A percentile compares a stretch with the other conserved stretches of the same genome.
These are phyloP conservation scores for Discostella stelligeroides DNA, from an alignment of 108 stramenopile species.

Conservation along the genomic window DNA sequence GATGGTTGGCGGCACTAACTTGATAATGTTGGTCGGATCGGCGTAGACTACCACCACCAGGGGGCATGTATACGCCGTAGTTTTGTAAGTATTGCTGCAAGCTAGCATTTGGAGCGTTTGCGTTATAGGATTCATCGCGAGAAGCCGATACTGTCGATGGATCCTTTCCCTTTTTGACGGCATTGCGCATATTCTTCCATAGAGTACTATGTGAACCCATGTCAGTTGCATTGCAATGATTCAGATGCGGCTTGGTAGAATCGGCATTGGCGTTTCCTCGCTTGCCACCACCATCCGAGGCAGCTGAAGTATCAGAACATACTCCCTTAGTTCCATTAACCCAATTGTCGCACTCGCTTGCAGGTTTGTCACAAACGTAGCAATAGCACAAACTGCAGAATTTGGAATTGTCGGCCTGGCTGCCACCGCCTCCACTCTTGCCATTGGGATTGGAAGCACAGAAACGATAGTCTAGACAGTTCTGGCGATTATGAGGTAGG, in stretches of 20 bases:
- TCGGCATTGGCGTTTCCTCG: background rate
- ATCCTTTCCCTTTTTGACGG: constrained; percentile 27
- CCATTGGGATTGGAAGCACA: background rate
- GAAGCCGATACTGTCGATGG: background rate
- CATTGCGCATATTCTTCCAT: constrained; percentile 30
- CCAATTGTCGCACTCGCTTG: constrained; percentile 29
- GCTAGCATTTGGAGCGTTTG: background rate
- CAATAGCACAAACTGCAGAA: constrained; percentile 40
- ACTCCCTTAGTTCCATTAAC: constrained; percentile 10
- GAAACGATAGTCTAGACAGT: constrained; percentile 31
- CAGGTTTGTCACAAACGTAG: constrained; percentile 38
- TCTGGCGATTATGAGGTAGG: constrained; percentile 38
- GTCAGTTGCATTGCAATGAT: constrained; percentile 41
- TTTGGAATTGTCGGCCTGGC: constrained; percentile 18
- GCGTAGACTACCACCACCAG: background rate
- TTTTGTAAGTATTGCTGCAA: background rate
- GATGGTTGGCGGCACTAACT: background rate
- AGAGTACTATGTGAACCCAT: constrained; percentile 4
- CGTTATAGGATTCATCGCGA: background rate
- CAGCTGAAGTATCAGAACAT: background rate
- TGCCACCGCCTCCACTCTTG: too few relatives aligned
- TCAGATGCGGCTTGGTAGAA: constrained; percentile 7
- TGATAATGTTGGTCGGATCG: background rate
- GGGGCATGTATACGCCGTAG: background rate
- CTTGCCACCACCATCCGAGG: background rate